Evolutionary conservation across 139 green algal species (phyloP), one percentile per base, ranked within the genome.

Genomic region (Chlamydomonas asymmetrica): DNA sequence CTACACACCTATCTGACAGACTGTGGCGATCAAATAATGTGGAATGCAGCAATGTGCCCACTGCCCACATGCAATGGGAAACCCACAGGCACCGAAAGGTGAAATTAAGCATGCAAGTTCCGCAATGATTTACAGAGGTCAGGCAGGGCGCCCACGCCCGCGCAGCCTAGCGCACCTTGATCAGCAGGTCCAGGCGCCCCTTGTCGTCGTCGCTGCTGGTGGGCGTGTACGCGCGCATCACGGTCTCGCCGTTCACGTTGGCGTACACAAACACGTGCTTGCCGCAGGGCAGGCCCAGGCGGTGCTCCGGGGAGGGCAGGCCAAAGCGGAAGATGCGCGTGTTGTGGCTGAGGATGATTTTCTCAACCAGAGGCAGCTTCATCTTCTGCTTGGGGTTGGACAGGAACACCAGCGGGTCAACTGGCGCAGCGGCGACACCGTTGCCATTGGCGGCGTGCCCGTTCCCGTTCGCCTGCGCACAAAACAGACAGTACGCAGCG

Each of bases 211-310:
- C 88, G 39, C 81, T 82, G 73, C 80, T 92, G 66, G 89, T 95
- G 39, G 96, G 96, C 25, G 96, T 98, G 93, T 99, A 99, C 4
- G 96, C 93, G 3, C 96, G 88, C 91, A 96, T 93, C 29, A 98
- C 91, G 22, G 86, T 88, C 89, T 99, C 93, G 34, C 91, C 94
- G 16, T 89, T 85, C 23, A 95, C 82, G 74, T 84, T 90, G 57
- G 87, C 92, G 70, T 97, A 97, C 32, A 98, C 71, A 78, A 97
- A 97, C 59, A 99, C 85, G 84, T 99, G 96, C 80, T 98, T 92
- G 63, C 96, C 96, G 13, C 92, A 78, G 0, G 96, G 96, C 73
- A 99, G 90, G 20, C 96, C 87, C 20, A 98, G 84, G 43, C 84
- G 73, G 91, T 98, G 94, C 81, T 97, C 34, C 5, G 81, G 71